Conservation (phyloP, 2,329 filamentous ascomycete species). For the Lachnellula suecica region DNA sequence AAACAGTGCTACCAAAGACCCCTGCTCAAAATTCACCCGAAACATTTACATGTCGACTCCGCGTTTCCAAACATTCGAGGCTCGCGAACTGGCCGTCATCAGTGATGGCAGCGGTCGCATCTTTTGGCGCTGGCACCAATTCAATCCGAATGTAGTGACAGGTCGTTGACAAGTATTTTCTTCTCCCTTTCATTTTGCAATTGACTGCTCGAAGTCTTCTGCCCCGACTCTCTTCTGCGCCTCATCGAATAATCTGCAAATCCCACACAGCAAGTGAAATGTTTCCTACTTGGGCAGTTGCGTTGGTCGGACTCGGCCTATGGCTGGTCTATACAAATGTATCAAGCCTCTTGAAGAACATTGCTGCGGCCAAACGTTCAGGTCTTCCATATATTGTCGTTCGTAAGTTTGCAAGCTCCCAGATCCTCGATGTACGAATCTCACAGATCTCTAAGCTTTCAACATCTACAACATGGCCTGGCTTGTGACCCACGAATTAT, state of each 20-base stretch:
- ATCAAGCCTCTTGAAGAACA: slow-evolving; percentile 42
- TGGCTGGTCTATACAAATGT: slow-evolving; percentile 25
- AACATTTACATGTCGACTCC: no score
- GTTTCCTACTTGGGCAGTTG: slow-evolving; percentile 21
- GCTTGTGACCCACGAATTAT: slow-evolving; percentile 54
- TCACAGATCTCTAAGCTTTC: slow-evolving; percentile 38
- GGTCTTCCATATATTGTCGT: slow-evolving; percentile 53
- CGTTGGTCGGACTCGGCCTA: slow-evolving; percentile 16
- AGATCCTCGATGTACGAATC: not conserved
- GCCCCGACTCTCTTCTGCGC: not conserved
- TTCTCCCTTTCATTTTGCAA: no score
- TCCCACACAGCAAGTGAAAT: no score
- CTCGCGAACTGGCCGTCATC: no score
- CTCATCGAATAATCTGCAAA: not conserved
- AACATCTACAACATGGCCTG: slow-evolving; percentile 52
- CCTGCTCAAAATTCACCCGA: no score
- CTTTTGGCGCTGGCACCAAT: no score
- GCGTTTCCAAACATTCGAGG: no score
- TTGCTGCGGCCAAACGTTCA: slow-evolving; percentile 48
- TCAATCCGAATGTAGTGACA: no score
- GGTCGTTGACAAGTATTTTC: no score
- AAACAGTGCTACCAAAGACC: no score
- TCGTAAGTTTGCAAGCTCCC: slow-evolving; percentile 42
- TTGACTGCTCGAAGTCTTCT: no score
- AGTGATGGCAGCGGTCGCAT: no score